A percentile compares a stretch with the other conserved stretches of the same genome.
Evolutionary conservation across 257 asterid species (phyloP).

Genomic region (Orobanche coerulescens): DNA sequence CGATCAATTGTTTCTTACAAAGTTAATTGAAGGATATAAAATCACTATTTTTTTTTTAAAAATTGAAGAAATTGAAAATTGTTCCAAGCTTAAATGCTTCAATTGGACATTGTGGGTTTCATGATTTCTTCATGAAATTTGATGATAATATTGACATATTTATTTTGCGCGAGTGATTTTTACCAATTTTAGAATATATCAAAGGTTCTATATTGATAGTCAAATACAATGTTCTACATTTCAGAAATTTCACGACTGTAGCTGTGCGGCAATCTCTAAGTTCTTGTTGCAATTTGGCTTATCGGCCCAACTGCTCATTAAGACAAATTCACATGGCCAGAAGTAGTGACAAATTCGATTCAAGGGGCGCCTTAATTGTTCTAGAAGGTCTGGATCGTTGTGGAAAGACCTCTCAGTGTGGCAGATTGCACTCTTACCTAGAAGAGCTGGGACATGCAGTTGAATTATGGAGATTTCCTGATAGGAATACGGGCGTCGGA

Average conservation of each 20-base stretch:
- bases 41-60: not conserved
- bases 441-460: slow-evolving; percentile 59
- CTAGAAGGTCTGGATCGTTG: slow-evolving; percentile 90
- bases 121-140: too few relatives aligned
- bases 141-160: too few relatives aligned
- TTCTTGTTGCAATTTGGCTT: slow-evolving; percentile 27
- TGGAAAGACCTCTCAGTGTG: slow-evolving; percentile 86
- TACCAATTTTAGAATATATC: not conserved
- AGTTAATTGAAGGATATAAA: not conserved
- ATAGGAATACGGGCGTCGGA: slow-evolving; percentile 81
- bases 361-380: slow-evolving; percentile 90
- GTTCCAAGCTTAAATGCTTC: not conserved
- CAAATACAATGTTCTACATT: not conserved
- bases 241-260: slow-evolving; percentile 32
- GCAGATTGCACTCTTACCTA: slow-evolving; percentile 48
- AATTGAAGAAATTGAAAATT: not conserved
- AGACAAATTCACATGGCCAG: slow-evolving; percentile 68
- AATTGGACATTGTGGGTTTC: not conserved
- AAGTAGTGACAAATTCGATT: slow-evolving; percentile 27
- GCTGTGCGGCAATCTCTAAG: slow-evolving; percentile 24
- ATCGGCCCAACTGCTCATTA: slow-evolving; percentile 37
- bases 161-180: not conserved
- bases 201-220: not conserved
- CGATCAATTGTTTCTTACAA: not conserved
- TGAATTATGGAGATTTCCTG: slow-evolving; percentile 93